phyloP scores from a whole-genome alignment of 495 filamentous ascomycete genomes.

The Hypoxylon fuscum region DNA sequence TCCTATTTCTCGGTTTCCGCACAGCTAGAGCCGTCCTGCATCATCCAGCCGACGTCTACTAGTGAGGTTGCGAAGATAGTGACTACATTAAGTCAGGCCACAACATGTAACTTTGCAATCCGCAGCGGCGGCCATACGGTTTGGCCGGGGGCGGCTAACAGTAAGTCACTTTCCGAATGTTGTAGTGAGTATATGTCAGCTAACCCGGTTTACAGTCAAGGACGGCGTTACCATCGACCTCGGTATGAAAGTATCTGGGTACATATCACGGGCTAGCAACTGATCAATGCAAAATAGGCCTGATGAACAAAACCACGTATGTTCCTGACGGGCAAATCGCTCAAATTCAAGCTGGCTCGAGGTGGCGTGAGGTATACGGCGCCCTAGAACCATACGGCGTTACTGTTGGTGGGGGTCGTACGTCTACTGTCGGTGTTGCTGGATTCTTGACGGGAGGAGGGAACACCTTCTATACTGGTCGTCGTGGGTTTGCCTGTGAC shows the following conservation, averaged over 20 bases:
- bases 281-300: conserved; percentile 42
- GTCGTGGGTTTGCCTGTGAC: conserved; percentile 56
- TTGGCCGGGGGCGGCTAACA: neutral
- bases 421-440: conserved; percentile 58
- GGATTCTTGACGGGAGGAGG: conserved; percentile 61
- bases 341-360: conserved; percentile 43
- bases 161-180: neutral
- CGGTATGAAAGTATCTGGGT: conserved; percentile 33
- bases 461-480: conserved; percentile 54
- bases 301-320: conserved; percentile 50
- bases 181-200: neutral
- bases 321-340: conserved; percentile 23
- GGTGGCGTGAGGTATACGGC: conserved; percentile 60
- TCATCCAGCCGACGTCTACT: conserved; percentile 1
- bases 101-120: neutral
- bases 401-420: conserved; percentile 58
- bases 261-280: conserved; percentile 39
- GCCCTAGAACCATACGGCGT: conserved; percentile 50
- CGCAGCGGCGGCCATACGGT: conserved; percentile 4
- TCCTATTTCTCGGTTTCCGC: conserved; percentile 50
- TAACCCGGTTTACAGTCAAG: neutral
- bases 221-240: conserved; percentile 3
- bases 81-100: neutral
- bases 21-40: conserved; percentile 1
- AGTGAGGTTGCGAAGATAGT: conserved; percentile 1